These are phyloP conservation scores for Sphaerulina vaccinii DNA, from an alignment of 2,329 filamentous ascomycete genomes.

Conservation along the genomic window DNA sequence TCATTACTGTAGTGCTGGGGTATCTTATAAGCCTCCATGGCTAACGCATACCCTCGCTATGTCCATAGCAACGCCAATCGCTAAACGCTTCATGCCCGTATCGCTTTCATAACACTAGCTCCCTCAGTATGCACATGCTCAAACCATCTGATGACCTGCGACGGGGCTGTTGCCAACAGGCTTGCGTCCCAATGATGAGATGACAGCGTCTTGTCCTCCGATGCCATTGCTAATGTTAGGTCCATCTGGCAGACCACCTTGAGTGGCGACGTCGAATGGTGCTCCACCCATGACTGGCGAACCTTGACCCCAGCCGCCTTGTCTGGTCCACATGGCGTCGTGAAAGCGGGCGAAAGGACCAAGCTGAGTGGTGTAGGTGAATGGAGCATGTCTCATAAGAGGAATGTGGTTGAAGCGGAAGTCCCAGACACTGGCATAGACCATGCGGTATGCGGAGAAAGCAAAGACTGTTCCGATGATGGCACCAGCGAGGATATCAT, in stretches of 20 bases:
- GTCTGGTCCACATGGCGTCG: constrained; percentile 8
- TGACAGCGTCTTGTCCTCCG: neutral
- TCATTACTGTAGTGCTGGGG: too few species aligned
- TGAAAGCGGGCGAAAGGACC: constrained; percentile 4
- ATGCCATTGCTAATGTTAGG: neutral
- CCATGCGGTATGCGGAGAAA: constrained; percentile 65
- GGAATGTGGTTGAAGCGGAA: constrained; percentile 67
- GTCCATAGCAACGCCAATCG: neutral
- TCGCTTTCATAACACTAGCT: neutral
- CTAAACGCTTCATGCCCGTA: neutral
- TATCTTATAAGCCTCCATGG: too few species aligned
- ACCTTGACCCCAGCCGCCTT: constrained; percentile 8
- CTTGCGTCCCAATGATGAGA: too few species aligned
- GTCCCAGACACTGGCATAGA: constrained; percentile 67
- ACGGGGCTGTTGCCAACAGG: constrained; percentile 1
- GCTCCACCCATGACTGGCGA: neutral
- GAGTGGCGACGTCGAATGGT: constrained; percentile 5
- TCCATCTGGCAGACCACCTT: neutral
- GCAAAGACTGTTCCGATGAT: constrained; percentile 65
- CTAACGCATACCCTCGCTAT: too few species aligned
- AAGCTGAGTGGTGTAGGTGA: constrained; percentile 41
- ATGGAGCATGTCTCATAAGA: constrained; percentile 58
- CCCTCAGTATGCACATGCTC: neutral
- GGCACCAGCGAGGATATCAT: constrained; percentile 67
- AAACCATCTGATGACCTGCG: constrained; percentile 8